Percentiles rank a stretch among this genome's conserved stretches.
phyloP scores from a whole-genome alignment of 768 basidiomycete genomes.

The Mycena filopes region DNA sequence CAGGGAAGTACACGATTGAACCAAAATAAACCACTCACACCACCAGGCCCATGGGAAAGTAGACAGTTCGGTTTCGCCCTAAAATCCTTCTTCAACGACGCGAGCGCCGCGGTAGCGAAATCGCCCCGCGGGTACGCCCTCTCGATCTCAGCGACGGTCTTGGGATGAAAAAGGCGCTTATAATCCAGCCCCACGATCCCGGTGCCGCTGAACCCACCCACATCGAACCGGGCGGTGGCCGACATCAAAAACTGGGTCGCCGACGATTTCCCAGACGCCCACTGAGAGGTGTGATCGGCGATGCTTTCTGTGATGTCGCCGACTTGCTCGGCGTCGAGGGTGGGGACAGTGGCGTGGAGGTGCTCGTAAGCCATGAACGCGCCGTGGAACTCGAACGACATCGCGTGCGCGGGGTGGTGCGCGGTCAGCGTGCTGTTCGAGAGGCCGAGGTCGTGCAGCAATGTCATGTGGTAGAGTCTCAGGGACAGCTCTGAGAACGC shows the following conservation, averaged over 20 bases:
- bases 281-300: constrained; percentile 2
- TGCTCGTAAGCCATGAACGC: constrained; percentile 15
- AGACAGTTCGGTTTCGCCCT: too few species aligned
- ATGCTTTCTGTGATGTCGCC: background rate
- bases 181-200: too few species aligned
- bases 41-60: too few species aligned
- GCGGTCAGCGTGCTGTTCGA: constrained; percentile 3
- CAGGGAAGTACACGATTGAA: too few species aligned
- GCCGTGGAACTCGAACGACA: constrained; percentile 12
- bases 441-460: constrained; percentile 13
- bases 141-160: too few species aligned
- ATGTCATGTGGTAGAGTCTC: constrained; percentile 13
- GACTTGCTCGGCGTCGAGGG: constrained; percentile 43
- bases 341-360: constrained; percentile 3
- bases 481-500: constrained; percentile 9
- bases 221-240: background rate
- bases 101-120: too few species aligned
- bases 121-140: too few species aligned
- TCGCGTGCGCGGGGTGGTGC: constrained; percentile 13
- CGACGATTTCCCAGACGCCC: constrained; percentile 8
- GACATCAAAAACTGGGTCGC: constrained; percentile 7
- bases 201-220: too few species aligned
- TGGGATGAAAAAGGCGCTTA: too few species aligned
- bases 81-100: too few species aligned
- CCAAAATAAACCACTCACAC: too few species aligned